phyloP scores from a whole-genome alignment of 345 rosid genomes.

The Sonneratia caseolaris region DNA sequence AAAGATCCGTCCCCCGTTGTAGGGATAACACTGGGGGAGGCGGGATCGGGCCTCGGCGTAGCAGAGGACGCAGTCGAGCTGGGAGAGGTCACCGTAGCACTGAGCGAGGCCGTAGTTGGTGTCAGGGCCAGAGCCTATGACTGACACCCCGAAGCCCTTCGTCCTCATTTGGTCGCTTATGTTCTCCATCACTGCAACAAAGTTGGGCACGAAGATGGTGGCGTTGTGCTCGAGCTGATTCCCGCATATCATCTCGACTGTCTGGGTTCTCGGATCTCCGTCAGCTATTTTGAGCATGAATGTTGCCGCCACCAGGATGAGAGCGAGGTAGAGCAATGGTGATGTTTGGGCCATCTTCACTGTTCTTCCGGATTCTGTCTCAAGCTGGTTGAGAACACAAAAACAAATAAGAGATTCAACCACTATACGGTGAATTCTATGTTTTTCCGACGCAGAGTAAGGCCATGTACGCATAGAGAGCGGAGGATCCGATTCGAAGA shows the following conservation, averaged over 20 bases:
- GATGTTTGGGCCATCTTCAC: conserved; percentile 1
- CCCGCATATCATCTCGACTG: conserved; percentile 33
- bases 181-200: conserved; percentile 71
- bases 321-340: not conserved
- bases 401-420: not conserved
- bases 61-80: conserved; percentile 75
- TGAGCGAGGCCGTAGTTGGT: conserved; percentile 69
- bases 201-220: conserved; percentile 56
- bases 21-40: conserved; percentile 84
- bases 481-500: no score
- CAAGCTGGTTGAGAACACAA: not conserved
- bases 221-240: conserved; percentile 47
- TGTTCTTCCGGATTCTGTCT: conserved; percentile 11
- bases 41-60: conserved; percentile 81
- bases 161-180: conserved; percentile 56
- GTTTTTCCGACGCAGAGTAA: not conserved
- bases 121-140: conserved; percentile 65
- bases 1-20: conserved; percentile 63
- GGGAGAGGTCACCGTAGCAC: conserved; percentile 79
- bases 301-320: conserved; percentile 13
- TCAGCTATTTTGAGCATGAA: conserved; percentile 12
- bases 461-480: no score
- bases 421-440: not conserved
- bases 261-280: conserved; percentile 55
- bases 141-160: conserved; percentile 49